Conservation (phyloP, 352 stramenopile species). For the Globisporangium abappressorium region DNA sequence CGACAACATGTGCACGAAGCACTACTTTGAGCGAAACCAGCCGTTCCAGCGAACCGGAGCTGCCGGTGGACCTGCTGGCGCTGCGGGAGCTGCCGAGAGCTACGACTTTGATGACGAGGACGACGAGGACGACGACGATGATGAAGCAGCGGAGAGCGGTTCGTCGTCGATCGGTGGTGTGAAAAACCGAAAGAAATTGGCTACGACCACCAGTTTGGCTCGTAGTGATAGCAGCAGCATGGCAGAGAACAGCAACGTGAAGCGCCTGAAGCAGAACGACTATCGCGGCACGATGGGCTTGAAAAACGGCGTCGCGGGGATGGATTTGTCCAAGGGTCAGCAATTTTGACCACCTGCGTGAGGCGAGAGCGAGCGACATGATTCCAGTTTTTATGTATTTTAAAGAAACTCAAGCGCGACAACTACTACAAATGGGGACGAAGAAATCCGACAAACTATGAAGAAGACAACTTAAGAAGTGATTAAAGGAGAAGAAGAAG, state of each 20-base stretch:
- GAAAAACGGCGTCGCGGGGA: conserved; percentile 16
- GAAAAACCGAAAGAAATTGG: conserved; percentile 1
- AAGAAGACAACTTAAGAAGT: conserved; percentile 4
- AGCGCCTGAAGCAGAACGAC: conserved; percentile 14
- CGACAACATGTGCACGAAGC: conserved; percentile 80
- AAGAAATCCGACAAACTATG: conserved; percentile 4
- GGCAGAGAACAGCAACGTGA: conserved; percentile 2
- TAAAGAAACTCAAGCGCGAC: conserved; percentile 13
- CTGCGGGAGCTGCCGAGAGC: background rate
- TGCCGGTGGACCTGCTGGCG: background rate
- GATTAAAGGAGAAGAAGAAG: conserved; percentile 12
- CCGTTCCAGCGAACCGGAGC: conserved; percentile 13
- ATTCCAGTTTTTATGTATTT: conserved; percentile 21
- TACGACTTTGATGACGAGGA: conserved; percentile 6
- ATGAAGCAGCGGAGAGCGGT: background rate
- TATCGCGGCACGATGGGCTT: conserved; percentile 6
- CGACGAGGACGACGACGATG: conserved; percentile 8
- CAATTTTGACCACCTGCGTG: background rate
- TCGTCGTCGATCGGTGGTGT: background rate
- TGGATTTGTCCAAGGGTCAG: conserved; percentile 19
- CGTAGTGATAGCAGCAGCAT: background rate
- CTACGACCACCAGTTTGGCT: background rate
- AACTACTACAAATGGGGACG: conserved; percentile 4
- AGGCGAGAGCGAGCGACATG: background rate
- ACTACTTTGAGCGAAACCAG: conserved; percentile 81